phyloP scores from a whole-genome alignment of 1,284 basidiomycete species.

The Porogramme epimiltina region DNA sequence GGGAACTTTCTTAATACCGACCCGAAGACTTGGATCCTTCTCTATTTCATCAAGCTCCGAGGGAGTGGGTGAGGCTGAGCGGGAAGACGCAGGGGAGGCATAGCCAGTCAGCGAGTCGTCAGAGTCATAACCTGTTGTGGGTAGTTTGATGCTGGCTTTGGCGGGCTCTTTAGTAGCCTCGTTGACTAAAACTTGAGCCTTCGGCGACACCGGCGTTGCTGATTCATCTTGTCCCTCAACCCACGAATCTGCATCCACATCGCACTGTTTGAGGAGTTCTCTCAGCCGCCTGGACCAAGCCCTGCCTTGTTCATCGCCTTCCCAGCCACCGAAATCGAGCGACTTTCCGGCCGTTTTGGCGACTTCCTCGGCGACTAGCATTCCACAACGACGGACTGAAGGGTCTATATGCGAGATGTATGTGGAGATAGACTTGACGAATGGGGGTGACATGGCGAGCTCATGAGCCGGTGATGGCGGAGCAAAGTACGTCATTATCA shows the following conservation, averaged over 20 bases:
- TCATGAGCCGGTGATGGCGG: conserved; percentile 37
- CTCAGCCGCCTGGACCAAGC: conserved; percentile 67
- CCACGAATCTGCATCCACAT: conserved; percentile 45
- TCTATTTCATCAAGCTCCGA: conserved; percentile 83
- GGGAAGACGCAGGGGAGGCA: conserved; percentile 63
- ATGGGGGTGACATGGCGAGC: conserved; percentile 56
- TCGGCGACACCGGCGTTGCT: neutral
- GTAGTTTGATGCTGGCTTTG: conserved; percentile 10
- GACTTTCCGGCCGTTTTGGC: conserved; percentile 62
- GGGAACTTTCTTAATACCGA: conserved; percentile 66
- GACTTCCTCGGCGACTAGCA: conserved; percentile 88
- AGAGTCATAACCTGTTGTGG: conserved; percentile 58
- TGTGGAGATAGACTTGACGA: conserved; percentile 74
- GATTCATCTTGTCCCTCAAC: conserved; percentile 1
- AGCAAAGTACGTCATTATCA: conserved; percentile 63
- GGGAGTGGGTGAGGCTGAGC: conserved; percentile 78
- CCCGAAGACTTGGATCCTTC: conserved; percentile 76
- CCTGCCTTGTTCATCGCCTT: conserved; percentile 71
- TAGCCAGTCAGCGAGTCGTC: conserved; percentile 87
- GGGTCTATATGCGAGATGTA: conserved; percentile 83
- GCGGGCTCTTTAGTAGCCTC: conserved; percentile 1
- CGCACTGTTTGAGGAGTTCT: conserved; percentile 48
- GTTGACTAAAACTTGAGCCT: conserved; percentile 2
- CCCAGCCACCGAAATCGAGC: conserved; percentile 85
- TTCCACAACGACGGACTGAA: conserved; percentile 84